Evolutionary conservation across 352 stramenopile genomes (phyloP).

Genomic region (Plasmopara muralis): DNA sequence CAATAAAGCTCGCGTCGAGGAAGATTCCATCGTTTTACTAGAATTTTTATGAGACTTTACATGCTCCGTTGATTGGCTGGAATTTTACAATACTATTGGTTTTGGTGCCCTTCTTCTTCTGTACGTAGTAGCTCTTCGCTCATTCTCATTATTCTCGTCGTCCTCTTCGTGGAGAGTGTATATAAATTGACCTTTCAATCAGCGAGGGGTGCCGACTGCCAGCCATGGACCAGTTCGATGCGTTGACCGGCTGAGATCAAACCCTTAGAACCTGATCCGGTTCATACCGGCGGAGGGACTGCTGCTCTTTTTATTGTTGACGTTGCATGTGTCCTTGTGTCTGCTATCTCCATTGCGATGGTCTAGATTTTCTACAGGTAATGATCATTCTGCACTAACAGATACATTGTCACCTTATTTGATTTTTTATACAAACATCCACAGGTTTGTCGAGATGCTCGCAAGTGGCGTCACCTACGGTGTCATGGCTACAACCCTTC

Average conservation of each 20-base stretch:
- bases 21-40: too few species aligned
- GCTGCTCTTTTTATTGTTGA: constrained; percentile 33
- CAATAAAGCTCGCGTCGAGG: too few species aligned
- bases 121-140: constrained; percentile 12
- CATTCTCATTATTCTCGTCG: neutral
- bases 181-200: constrained; percentile 34
- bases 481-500: constrained; percentile 55
- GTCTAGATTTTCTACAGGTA: constrained; percentile 14
- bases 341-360: neutral
- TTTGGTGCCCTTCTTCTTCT: neutral
- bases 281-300: constrained; percentile 56
- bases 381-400: neutral
- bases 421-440: neutral
- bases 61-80: neutral
- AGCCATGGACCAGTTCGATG: constrained; percentile 43
- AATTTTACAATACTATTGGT: too few species aligned
- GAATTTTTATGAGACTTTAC: neutral
- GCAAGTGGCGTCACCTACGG: constrained; percentile 39
- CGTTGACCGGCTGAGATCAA: constrained; percentile 48
- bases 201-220: constrained; percentile 55
- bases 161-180: constrained; percentile 9
- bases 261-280: constrained; percentile 66
- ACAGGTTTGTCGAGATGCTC: constrained; percentile 31
- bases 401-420: neutral
- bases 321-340: constrained; percentile 19